Evolutionary conservation across 106 monocot genomes (phyloP).

Genomic region (Allium fistulosum): DNA sequence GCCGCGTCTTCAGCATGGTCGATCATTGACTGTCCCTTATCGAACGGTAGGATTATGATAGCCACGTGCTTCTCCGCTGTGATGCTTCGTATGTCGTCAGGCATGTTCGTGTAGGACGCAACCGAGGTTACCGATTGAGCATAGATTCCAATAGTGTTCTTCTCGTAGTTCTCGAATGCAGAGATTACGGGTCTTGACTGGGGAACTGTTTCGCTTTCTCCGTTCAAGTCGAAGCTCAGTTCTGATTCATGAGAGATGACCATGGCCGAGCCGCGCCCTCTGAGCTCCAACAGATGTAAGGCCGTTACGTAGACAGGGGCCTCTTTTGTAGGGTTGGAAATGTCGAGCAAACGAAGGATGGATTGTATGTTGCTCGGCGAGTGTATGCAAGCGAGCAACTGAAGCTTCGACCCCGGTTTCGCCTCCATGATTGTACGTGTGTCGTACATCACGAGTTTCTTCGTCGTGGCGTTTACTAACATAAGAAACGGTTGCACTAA

Average conservation of each 20-base stretch:
- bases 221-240: constrained; percentile 2
- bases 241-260: constrained; percentile 38
- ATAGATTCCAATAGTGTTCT: constrained; percentile 33
- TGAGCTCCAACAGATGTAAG: constrained; percentile 61
- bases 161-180: constrained; percentile 38
- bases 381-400: constrained; percentile 49
- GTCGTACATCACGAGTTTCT: constrained; percentile 13
- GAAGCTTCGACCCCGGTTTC: constrained; percentile 30
- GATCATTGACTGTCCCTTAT: constrained; percentile 34
- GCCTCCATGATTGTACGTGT: constrained; percentile 25
- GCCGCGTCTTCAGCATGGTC: constrained; percentile 37
- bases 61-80: constrained; percentile 19
- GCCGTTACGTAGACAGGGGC: constrained; percentile 46
- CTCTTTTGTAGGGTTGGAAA: constrained; percentile 43
- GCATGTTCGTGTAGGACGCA: constrained; percentile 45
- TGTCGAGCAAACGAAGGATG: constrained; percentile 31
- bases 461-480: background rate
- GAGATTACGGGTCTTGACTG: constrained; percentile 29
- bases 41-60: constrained; percentile 27
- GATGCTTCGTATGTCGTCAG: constrained; percentile 37
- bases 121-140: constrained; percentile 32
- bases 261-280: constrained; percentile 39
- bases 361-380: constrained; percentile 38
- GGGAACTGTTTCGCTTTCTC: background rate
- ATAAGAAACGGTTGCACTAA: constrained; percentile 21